Base-by-base conservation (phyloP, 1,139 yeast species). In the Spencermartinsiella ligniputridi region DNA sequence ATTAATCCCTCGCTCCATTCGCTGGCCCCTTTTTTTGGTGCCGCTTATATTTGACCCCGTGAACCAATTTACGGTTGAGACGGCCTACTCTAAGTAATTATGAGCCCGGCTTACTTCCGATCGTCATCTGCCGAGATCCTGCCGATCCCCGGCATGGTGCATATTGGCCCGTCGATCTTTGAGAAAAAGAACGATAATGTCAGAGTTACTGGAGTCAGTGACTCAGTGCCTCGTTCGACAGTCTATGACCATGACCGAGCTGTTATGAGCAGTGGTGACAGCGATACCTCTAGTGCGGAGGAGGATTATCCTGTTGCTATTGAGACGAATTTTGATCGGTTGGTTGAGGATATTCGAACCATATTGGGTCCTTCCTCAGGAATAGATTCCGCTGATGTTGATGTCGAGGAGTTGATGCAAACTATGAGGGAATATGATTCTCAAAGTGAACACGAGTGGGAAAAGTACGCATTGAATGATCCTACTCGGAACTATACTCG, bases 401-500 rank as follows among this genome's bases (percentile, higher is more conserved):
- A 83, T 56, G 73, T 78, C 45, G 68, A 65, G 6, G 56, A 67
- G 33, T 67, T 82, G 40, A 67, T 69, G 61, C 55, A 58, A 35
- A 56, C 74, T 36, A 72, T 83, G 80, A 69, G 71, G 37, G 54
- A 59, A 18, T 83, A 82, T 62, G 57, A 61, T 20, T 71, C 82
- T 3, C 39, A 43, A 8, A 56, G 67, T 42, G 76, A 71, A 48
- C 46, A 55, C 1, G 86, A 83, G 52, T 83, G 92, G 92, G 56
- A 58, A 35, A 68, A 69, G 49, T 81, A 68, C 61, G 88, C 87
- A 1, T 67, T 78, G 27, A 71, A 70, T 39, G 89, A 83, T 53
- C 54, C 68, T 2, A 58, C 74, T 17, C 61, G 78, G 45, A 72
- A 70, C 47, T 67, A 67, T 50, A 66, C 71, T 15, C 62, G 72